A percentile compares a stretch with the other conserved stretches of the same genome.
phyloP scores from a whole-genome alignment of 768 basidiomycete genomes.

The button mushroom (Agaricus bisporus) region DNA sequence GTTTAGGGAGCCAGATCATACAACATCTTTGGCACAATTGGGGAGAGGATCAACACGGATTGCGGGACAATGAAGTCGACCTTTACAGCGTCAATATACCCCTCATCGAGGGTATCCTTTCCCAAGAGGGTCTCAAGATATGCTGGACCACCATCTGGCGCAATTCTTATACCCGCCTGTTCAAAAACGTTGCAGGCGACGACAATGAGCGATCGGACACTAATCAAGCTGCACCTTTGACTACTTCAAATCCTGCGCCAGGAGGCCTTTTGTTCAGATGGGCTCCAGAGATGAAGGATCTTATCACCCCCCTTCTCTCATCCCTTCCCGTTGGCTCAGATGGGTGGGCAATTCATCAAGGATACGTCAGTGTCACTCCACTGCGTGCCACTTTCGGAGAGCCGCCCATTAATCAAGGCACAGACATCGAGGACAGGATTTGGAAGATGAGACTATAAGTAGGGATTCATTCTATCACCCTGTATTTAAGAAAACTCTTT shows the following conservation, averaged over 20 bases:
- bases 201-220: slow-evolving; percentile 17
- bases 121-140: slow-evolving; percentile 55
- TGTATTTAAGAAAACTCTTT: too few relatives aligned
- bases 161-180: slow-evolving; percentile 77
- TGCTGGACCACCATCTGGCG: slow-evolving; percentile 84
- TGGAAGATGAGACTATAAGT: slow-evolving; percentile 55
- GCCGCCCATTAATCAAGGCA: slow-evolving; percentile 27
- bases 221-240: slow-evolving; percentile 19
- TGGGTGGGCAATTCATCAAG: slow-evolving; percentile 70
- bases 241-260: slow-evolving; percentile 9
- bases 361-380: slow-evolving; percentile 73
- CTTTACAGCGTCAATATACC: slow-evolving; percentile 88
- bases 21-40: slow-evolving; percentile 77
- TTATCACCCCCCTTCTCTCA: slow-evolving; percentile 55
- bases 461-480: too few relatives aligned
- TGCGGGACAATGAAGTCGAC: slow-evolving; percentile 63
- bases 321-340: slow-evolving; percentile 74
- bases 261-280: slow-evolving; percentile 64
- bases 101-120: slow-evolving; percentile 59
- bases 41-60: slow-evolving; percentile 61
- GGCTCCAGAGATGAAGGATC: slow-evolving; percentile 57
- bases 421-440: slow-evolving; percentile 33
- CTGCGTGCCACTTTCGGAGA: slow-evolving; percentile 72
- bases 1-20: slow-evolving; percentile 61
- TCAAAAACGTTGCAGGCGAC: slow-evolving; percentile 41